Base-by-base conservation (phyloP, 2,329 filamentous ascomycete genomes). In the Hypoxylon sp. region DNA sequence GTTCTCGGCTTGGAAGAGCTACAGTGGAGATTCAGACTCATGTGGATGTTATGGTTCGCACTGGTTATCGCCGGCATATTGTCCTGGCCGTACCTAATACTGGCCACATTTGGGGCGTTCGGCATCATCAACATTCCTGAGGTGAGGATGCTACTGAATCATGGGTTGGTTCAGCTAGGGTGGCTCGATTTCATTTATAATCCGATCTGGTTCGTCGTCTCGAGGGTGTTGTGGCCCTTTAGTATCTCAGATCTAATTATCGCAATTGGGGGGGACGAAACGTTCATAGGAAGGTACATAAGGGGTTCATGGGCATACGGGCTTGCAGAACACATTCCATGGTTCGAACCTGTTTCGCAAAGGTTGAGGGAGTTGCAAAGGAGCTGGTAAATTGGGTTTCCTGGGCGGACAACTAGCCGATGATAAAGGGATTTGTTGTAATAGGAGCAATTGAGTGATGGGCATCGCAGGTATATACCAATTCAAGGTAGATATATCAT, bases 151-250 rank as follows among this genome's bases (percentile, higher is more conserved):
- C 20, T 75, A 31, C 27, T 75, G 3, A 53, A 74, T 27, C 66
- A 69, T 42, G 75, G 75, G 6, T 46, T 77, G 6, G 69, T 72
- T 0, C 59, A 56, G n/a, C 62, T 74, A n/a, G 48, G 58, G 7
- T 74, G 69, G 74, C 1, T 71, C 1, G 63, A 69, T 3, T 4
- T 62, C 2, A 62, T 70, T 13, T 56, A 75, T 44, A 69, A 17
- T 53, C 74, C 72, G 3, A 2, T 75, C 3, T 22, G 57, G 8
- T 73, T 14, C 6, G 20, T 44, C 31, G 17, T 61, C 17, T 44
- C n/a, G 44, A 13, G 10, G 6, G 20, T 2, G 13, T 68, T 46
- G 5, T 53, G 54, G 27, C 17, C 17, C 17, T 11, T 44, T 20
- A n/a, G n/a, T 7, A 7, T 42, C 37, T n/a, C 17, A 17, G 5